phyloP scores from a whole-genome alignment of 2,329 filamentous ascomycete genomes.

The Fusarium sublunatum region DNA sequence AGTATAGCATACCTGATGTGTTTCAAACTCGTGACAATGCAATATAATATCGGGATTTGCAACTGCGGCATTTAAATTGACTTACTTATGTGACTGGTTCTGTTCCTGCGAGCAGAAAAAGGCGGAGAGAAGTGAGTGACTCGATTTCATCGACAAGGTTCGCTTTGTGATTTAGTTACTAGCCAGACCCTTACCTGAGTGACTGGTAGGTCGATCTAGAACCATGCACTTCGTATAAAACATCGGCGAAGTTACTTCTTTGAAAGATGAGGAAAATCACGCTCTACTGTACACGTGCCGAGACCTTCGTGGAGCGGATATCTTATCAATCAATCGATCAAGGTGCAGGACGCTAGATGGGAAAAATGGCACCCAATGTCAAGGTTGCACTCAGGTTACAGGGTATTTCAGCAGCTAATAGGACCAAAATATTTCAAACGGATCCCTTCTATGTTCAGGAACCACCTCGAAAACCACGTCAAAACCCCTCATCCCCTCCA shows the following conservation, averaged over 20 bases:
- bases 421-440: constrained; percentile 7
- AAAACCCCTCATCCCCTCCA: constrained; percentile 14
- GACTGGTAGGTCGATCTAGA: too few species aligned
- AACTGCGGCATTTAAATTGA: constrained; percentile 12
- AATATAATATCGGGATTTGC: constrained; percentile 22
- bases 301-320: constrained; percentile 23
- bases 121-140: neutral
- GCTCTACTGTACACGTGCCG: too few species aligned
- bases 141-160: too few species aligned
- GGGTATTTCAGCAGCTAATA: constrained; percentile 12
- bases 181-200: too few species aligned
- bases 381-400: constrained; percentile 24
- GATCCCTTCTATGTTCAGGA: constrained; percentile 10
- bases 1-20: too few species aligned
- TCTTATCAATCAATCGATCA: constrained; percentile 49
- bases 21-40: constrained; percentile 36
- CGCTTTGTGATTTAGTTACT: too few species aligned
- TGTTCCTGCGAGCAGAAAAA: neutral
- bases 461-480: constrained; percentile 11
- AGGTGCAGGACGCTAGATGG: constrained; percentile 39
- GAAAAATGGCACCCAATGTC: constrained; percentile 7
- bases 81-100: neutral
- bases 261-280: too few species aligned
- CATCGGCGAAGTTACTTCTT: too few species aligned
- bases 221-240: too few species aligned